Base-by-base conservation (phyloP, 2,329 filamentous ascomycete species). In the Fusarium nygamai region DNA sequence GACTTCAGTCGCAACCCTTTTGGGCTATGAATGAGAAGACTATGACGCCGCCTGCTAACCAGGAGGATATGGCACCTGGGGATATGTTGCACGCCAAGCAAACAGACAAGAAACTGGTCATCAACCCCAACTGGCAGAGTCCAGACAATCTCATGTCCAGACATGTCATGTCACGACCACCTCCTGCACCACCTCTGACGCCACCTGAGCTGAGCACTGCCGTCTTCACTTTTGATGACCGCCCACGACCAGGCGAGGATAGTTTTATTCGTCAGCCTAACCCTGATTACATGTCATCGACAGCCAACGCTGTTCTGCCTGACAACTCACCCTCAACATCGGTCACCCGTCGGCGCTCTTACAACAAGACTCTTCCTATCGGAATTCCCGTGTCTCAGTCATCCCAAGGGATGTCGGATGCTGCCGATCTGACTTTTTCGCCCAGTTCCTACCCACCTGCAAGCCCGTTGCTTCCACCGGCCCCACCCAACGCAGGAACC, bases 401-500 rank as follows among this genome's bases (percentile, higher is more conserved):
- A 43, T 75, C 76, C 19, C 75, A 75, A 59, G 58, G 67, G 48
- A 57, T 69, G 43, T 71, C 74, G 61, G 77, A 79, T 66, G 53
- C 78, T 64, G 74, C 77, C 60, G 78, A 81, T 58, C 75, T 79
- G 29, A 70, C 81, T 24, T 85, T 86, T 71, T 84, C 83, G 19
- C 84, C 87, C 16, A 86, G 84, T 54, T 88, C 88, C 47, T 88
- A 86, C 70, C 86, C 87, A 27, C 84, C 87, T 5, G 83, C 84
- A 8, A 86, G 83, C 39, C 85, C 85, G 17, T 80, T 85, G 51
- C 81, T 88, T 51, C 87, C 87, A 19, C 85, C 86, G 13, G 85
- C 87, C 54, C 86, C 87, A 48, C 82, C 73, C 44, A 80, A 74
- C 39, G 75, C 68, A 62, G 76, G 73, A 62, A 69, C 73, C 53